Evolutionary conservation across 2,329 filamentous ascomycete genomes (phyloP), one percentile per base, ranked within the genome.

Genomic region (Fusarium sp.): DNA sequence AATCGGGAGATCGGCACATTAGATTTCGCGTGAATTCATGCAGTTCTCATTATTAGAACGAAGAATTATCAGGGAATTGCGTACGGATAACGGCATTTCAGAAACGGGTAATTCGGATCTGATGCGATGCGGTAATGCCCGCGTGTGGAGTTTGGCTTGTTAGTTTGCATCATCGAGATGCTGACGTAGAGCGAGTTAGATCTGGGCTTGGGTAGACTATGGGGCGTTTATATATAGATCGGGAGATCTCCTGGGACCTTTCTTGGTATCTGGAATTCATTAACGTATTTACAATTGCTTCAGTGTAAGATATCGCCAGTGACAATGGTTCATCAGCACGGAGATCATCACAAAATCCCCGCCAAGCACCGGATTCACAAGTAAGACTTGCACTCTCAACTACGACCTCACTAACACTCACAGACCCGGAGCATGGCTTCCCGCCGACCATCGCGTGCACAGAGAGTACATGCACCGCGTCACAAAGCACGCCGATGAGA

Each of bases 371-470:
- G 81, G 51, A 76, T 86, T 42, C 74, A 84, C 74, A 85, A 83
- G 87, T 88, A 77, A 77, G 83, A 47, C 45, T 24, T 45, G 22
- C 41, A 16, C 12, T 59, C 48, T 31, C 16, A 54, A 24, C 10
- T 20, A 24, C 41, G 22, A 39, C 16, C 12, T 39, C 35, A 22
- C 55, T 70, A 26, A 70, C 62, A 64, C 15, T 53, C 35, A 14
- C 18, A 89, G 87, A 77, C 80, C 84, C 5, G 89, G 90, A 14
- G 82, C 82, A 41, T 93, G 91, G 91, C 85, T 93, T 33, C 90
- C 90, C 6, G 82, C 87, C 6, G 90, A 92, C 80, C 87, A 90
- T 77, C 86, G 88, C 41, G 82, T 90, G 15, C 90, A 92, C 79
- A 86, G 85, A 61, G 86, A 89, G 78, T 93, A 89, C 89, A 86